Evolutionary conservation across 2,329 filamentous ascomycete species (phyloP).

Genomic region (Clarireedia homoeocarpa): DNA sequence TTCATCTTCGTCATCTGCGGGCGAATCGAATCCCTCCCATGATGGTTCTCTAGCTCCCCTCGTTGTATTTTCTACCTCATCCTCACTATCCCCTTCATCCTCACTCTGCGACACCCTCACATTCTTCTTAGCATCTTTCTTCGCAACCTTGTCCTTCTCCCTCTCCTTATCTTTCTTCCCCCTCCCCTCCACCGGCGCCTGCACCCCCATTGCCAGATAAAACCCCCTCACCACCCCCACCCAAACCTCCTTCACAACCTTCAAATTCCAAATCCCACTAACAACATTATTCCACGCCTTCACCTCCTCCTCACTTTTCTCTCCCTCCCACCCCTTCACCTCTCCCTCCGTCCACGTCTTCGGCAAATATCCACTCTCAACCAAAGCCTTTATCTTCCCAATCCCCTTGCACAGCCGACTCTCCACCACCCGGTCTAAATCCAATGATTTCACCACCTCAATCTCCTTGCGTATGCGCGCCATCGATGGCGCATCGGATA

Average conservation of each 20-base stretch:
- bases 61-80: conserved; percentile 6
- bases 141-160: not conserved
- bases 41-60: conserved; percentile 8
- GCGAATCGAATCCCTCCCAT: conserved; percentile 18
- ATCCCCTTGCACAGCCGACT: conserved; percentile 43
- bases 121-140: not conserved
- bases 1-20: conserved; percentile 11
- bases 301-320: conserved; percentile 6
- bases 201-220: conserved; percentile 26
- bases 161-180: conserved; percentile 12
- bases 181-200: conserved; percentile 18
- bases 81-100: conserved; percentile 6
- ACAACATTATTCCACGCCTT: conserved; percentile 38
- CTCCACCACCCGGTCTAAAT: conserved; percentile 37
- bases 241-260: conserved; percentile 42
- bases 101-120: not conserved
- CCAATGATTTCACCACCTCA: conserved; percentile 41
- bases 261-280: conserved; percentile 45
- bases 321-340: conserved; percentile 4
- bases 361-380: conserved; percentile 37
- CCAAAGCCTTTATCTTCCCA: conserved; percentile 41
- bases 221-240: conserved; percentile 29
- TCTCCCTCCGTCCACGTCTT: conserved; percentile 14
- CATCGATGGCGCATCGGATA: conserved; percentile 40
- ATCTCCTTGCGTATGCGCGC: conserved; percentile 56